phyloP scores from a whole-genome alignment of 306 rosid genomes.

The Trichosanthes truncata region DNA sequence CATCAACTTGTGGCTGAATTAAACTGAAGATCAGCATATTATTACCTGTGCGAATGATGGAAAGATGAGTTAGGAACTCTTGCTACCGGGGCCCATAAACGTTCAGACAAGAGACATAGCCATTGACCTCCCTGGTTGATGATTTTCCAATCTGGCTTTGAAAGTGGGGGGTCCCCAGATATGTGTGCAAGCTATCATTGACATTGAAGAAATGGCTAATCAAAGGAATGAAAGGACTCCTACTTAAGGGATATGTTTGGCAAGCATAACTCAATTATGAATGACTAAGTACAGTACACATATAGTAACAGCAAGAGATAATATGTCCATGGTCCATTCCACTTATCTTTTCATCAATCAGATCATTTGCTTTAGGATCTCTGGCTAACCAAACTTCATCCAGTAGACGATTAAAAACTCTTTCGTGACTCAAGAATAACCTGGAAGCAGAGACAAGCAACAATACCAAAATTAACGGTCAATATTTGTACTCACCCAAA shows the following conservation, averaged over 20 bases:
- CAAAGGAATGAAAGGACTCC: constrained; percentile 34
- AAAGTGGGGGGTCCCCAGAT: constrained; percentile 59
- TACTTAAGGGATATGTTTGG: constrained; percentile 30
- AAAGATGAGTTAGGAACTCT: background rate
- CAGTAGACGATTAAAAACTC: background rate
- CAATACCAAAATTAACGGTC: background rate
- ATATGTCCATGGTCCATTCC: constrained; percentile 18
- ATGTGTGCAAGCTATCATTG: constrained; percentile 38
- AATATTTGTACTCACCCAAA: background rate
- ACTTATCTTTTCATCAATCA: constrained; percentile 17
- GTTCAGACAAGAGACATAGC: constrained; percentile 19
- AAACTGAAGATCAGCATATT: constrained; percentile 18
- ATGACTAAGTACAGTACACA: constrained; percentile 28
- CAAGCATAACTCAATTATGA: constrained; percentile 29
- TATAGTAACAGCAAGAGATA: constrained; percentile 22
- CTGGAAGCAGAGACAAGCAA: constrained; percentile 10
- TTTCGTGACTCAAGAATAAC: constrained; percentile 5
- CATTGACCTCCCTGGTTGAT: constrained; percentile 19
- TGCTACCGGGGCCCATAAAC: constrained; percentile 50
- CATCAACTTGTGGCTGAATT: background rate
- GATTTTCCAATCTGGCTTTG: constrained; percentile 54
- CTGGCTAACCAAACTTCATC: constrained; percentile 20
- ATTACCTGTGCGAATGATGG: constrained; percentile 31
- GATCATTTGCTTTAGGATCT: constrained; percentile 11
- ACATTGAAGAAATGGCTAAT: constrained; percentile 31